These are phyloP conservation scores for Sophora flavescens DNA, from an alignment of 306 rosid species.

Conservation along the genomic window DNA sequence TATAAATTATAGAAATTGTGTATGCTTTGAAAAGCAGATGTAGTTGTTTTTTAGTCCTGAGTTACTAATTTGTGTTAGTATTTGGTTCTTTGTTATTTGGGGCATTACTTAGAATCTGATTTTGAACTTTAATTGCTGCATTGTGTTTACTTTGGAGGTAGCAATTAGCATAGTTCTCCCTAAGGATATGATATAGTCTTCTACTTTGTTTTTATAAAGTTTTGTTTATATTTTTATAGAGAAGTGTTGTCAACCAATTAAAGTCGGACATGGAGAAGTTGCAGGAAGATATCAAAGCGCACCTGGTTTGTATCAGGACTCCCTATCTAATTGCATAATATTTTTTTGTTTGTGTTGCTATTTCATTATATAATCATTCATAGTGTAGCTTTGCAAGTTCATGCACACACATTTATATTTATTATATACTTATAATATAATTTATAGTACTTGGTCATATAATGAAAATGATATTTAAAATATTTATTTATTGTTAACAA, in stretches of 20 bases:
- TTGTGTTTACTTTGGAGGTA: conserved; percentile 31
- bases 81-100: conserved; percentile 33
- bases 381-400: conserved; percentile 35
- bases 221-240: conserved; percentile 58
- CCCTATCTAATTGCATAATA: conserved; percentile 18
- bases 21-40: conserved; percentile 28
- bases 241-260: conserved; percentile 83
- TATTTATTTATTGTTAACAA: not conserved
- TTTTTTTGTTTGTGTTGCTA: conserved; percentile 29
- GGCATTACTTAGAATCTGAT: conserved; percentile 8
- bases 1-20: conserved; percentile 5
- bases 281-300: conserved; percentile 78
- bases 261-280: conserved; percentile 83
- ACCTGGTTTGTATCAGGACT: conserved; percentile 66
- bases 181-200: conserved; percentile 15
- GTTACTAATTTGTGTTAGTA: conserved; percentile 33
- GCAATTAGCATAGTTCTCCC: conserved; percentile 29
- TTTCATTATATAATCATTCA: conserved; percentile 11
- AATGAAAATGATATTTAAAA: not conserved
- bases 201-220: conserved; percentile 34
- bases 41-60: not conserved
- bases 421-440: not conserved
- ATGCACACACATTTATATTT: conserved; percentile 3
- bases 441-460: not conserved
- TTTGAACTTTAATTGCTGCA: conserved; percentile 28